These are phyloP conservation scores for Saturnispora gosingensis DNA, from an alignment of 805 yeast genomes.

Conservation along the genomic window DNA sequence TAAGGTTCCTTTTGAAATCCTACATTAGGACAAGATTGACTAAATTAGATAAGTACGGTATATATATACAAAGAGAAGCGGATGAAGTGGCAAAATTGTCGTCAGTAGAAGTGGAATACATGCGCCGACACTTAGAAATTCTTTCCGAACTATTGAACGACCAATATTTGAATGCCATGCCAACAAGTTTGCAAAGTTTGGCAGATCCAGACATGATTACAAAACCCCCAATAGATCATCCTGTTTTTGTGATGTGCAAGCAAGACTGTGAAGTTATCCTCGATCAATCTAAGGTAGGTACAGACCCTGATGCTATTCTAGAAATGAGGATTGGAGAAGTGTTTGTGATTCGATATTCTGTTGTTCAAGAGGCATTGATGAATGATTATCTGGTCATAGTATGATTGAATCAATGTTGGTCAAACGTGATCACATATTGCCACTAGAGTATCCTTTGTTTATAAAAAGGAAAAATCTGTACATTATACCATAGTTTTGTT, in stretches of 20 bases:
- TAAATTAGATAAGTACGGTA: constrained; percentile 64
- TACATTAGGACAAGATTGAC: constrained; percentile 69
- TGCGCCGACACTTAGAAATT: constrained; percentile 59
- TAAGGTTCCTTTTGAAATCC: constrained; percentile 70
- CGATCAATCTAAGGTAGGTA: constrained; percentile 48
- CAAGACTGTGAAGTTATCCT: constrained; percentile 16
- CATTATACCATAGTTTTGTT: not conserved
- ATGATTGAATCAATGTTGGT: not conserved
- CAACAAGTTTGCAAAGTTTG: constrained; percentile 57
- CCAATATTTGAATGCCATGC: constrained; percentile 46
- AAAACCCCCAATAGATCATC: constrained; percentile 63
- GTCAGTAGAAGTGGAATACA: constrained; percentile 51
- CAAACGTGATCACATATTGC: not conserved
- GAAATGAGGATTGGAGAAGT: constrained; percentile 32
- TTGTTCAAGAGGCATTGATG: not conserved
- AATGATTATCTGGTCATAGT: constrained; percentile 4
- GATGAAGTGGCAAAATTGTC: constrained; percentile 38
- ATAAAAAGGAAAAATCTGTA: not conserved
- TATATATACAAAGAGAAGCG: constrained; percentile 44
- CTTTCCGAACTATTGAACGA: constrained; percentile 56
- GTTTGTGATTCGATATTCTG: constrained; percentile 27
- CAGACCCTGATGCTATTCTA: constrained; percentile 41
- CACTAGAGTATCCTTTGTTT: not conserved
- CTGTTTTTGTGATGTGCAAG: constrained; percentile 45
- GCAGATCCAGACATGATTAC: constrained; percentile 80